These are phyloP conservation scores for Allium cepa DNA, from an alignment of 106 monocot genomes.

Conservation along the genomic window DNA sequence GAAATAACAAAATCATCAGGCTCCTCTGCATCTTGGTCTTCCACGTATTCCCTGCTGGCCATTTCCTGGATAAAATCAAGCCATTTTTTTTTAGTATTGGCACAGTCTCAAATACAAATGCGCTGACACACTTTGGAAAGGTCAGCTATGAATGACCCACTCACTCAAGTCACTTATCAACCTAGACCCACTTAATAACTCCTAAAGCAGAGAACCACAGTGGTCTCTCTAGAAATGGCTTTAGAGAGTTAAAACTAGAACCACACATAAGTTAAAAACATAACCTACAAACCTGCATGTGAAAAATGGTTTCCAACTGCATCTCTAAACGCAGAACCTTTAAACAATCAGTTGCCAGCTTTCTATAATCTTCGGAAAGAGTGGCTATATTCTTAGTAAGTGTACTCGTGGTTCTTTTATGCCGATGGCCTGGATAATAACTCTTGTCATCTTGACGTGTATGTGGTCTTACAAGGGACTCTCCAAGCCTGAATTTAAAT, in stretches of 20 bases:
- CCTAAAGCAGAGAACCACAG: too few species aligned
- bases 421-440: slow-evolving; percentile 24
- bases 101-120: background rate
- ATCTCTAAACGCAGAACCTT: slow-evolving; percentile 94
- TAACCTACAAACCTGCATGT: slow-evolving; percentile 61
- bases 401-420: slow-evolving; percentile 54
- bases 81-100: slow-evolving; percentile 8
- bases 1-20: slow-evolving; percentile 98
- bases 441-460: slow-evolving; percentile 23
- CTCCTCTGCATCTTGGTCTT: slow-evolving; percentile 98
- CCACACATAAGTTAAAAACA: too few species aligned
- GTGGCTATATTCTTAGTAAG: slow-evolving; percentile 62
- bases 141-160: too few species aligned
- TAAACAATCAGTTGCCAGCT: slow-evolving; percentile 82
- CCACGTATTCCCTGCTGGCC: slow-evolving; percentile 77
- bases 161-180: too few species aligned
- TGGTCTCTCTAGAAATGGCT: too few species aligned
- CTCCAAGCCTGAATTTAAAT: slow-evolving; percentile 52
- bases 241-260: too few species aligned
- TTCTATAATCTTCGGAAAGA: slow-evolving; percentile 87
- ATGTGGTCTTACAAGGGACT: slow-evolving; percentile 41
- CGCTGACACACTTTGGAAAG: background rate
- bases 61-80: slow-evolving; percentile 60
- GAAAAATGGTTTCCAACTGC: slow-evolving; percentile 93
- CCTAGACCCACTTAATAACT: too few species aligned